Conservation (phyloP, 352 stramenopile species). For the Pythium utonaiense region DNA sequence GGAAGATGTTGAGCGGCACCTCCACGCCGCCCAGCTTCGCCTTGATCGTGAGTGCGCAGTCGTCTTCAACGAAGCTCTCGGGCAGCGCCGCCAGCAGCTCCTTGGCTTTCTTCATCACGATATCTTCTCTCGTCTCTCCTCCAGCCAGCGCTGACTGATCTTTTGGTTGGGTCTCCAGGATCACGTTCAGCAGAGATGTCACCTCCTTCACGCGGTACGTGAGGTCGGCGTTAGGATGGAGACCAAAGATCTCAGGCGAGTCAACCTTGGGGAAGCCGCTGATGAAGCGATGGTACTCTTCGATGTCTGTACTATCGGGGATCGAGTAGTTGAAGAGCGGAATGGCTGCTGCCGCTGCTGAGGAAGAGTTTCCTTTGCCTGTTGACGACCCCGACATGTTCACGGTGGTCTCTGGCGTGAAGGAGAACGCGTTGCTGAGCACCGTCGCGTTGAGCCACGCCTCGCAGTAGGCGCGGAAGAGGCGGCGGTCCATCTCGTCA, state of each 20-base stretch:
- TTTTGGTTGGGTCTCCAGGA: slow-evolving; percentile 83
- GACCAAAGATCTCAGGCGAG: slow-evolving; percentile 97
- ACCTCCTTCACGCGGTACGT: slow-evolving; percentile 98
- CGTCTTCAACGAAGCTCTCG: slow-evolving; percentile 97
- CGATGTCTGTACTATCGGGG: slow-evolving; percentile 88
- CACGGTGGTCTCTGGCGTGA: slow-evolving; percentile 56
- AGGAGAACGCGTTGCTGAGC: slow-evolving; percentile 57
- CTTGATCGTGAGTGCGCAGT: slow-evolving; percentile 97
- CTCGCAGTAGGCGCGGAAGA: slow-evolving; percentile 74
- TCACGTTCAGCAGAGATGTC: slow-evolving; percentile 91
- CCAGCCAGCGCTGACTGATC: slow-evolving; percentile 29
- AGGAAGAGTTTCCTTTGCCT: not conserved
- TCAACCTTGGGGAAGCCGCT: slow-evolving; percentile 95
- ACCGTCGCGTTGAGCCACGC: slow-evolving; percentile 68
- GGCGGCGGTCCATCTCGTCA: slow-evolving; percentile 68
- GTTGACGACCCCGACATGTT: slow-evolving; percentile 16
- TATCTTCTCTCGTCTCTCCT: slow-evolving; percentile 89
- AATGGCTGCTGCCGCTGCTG: not conserved
- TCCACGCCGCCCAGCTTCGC: slow-evolving; percentile 84
- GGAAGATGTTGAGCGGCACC: slow-evolving; percentile 97
- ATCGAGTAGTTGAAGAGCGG: slow-evolving; percentile 79
- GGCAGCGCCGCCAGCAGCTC: slow-evolving; percentile 94
- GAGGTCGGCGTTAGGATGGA: slow-evolving; percentile 98
- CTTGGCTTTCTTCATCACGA: slow-evolving; percentile 94
- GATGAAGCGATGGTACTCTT: slow-evolving; percentile 77